phyloP scores from a whole-genome alignment of 176 grass and related monocot species.

The Carex myosuroides region DNA sequence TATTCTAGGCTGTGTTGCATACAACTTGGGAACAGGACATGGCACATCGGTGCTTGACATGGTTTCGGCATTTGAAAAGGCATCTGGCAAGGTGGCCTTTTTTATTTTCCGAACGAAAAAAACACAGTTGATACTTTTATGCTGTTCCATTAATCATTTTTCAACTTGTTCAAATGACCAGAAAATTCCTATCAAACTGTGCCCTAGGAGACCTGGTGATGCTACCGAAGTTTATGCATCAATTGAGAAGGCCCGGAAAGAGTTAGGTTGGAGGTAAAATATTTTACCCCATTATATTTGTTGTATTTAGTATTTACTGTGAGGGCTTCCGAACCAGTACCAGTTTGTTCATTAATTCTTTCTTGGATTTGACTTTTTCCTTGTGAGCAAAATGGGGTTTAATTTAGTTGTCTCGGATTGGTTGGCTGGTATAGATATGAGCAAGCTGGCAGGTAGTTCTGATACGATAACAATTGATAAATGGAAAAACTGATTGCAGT shows the following conservation, averaged over 20 bases:
- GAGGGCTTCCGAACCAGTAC: background rate
- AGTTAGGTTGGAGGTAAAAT: constrained; percentile 78
- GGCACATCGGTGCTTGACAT: constrained; percentile 90
- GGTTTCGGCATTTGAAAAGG: constrained; percentile 73
- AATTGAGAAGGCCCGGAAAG: constrained; percentile 53
- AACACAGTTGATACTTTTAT: background rate
- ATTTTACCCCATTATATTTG: background rate
- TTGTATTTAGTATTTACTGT: background rate
- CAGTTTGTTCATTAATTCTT: background rate
- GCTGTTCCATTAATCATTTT: constrained; percentile 19
- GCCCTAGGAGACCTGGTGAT: constrained; percentile 71
- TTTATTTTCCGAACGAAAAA: background rate
- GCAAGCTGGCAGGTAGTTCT: background rate
- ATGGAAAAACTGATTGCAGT: constrained; percentile 30
- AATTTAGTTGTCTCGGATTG: background rate
- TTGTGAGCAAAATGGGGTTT: background rate
- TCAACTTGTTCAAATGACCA: constrained; percentile 25
- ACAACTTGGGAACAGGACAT: constrained; percentile 73
- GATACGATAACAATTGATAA: background rate
- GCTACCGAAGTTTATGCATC: constrained; percentile 76
- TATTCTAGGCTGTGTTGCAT: constrained; percentile 63
- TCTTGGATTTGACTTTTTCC: background rate
- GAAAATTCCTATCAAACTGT: constrained; percentile 70
- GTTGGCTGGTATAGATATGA: background rate
- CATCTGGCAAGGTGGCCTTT: constrained; percentile 59